A percentile compares a stretch with the other conserved stretches of the same genome.
Evolutionary conservation across 2,329 filamentous ascomycete genomes (phyloP).

Genomic region (Pseudocercospora eumusae): DNA sequence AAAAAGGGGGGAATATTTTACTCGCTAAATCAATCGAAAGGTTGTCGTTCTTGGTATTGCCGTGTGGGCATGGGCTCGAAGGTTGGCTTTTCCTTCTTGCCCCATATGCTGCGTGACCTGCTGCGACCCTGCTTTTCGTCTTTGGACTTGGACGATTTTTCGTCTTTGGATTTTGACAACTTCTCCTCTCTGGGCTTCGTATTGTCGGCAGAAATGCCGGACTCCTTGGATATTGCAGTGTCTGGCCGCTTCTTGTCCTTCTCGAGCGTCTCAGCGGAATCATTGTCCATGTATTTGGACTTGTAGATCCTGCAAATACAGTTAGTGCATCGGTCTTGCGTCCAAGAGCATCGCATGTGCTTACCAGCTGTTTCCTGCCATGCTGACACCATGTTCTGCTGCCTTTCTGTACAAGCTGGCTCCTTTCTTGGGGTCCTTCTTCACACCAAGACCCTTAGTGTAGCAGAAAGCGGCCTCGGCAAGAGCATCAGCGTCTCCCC

Average conservation of each 20-base stretch:
- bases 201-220: neutral
- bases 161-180: neutral
- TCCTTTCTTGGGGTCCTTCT: conserved; percentile 93
- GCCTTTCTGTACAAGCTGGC: conserved; percentile 88
- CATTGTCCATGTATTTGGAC: conserved; percentile 74
- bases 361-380: conserved; percentile 98
- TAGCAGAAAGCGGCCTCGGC: conserved; percentile 97
- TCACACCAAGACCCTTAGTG: conserved; percentile 86
- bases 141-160: neutral
- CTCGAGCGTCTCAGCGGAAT: conserved; percentile 15
- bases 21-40: conserved; percentile 7
- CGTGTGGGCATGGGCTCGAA: conserved; percentile 10
- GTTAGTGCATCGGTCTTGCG: neutral
- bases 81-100: conserved; percentile 24
- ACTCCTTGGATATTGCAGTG: conserved; percentile 22
- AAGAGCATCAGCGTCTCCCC: conserved; percentile 93
- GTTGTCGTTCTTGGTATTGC: conserved; percentile 5
- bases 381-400: conserved; percentile 90
- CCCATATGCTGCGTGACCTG: conserved; percentile 26
- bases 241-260: conserved; percentile 27
- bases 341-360: conserved; percentile 42
- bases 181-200: conserved; percentile 5
- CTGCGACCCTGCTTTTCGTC: conserved; percentile 13
- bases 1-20: neutral
- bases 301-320: conserved; percentile 79